Evolutionary conservation across 768 basidiomycete genomes (phyloP), one percentile per base, ranked within the genome.

Genomic region (Pholiota microspora): DNA sequence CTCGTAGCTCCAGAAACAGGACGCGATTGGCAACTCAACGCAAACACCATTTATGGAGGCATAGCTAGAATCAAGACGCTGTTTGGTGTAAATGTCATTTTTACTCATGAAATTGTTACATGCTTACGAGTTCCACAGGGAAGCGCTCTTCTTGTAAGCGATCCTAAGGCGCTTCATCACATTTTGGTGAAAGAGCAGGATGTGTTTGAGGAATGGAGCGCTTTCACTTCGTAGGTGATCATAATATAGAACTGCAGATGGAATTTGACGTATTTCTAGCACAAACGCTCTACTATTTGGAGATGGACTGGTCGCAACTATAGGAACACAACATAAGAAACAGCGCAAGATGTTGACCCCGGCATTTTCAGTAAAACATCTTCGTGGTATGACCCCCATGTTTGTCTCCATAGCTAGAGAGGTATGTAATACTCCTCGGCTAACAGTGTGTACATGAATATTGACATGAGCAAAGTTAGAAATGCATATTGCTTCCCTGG

Each of bases 131-230:
- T 27, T 12, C 6, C 29, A 21, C 18, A 53, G 51, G 51, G 51
- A 28, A 53, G 51, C 18, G 38, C 51, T 3, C n/a, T 53, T 4
- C 31, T 53, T 24, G 42, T 53, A 1, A 53, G 42, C 31, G 51
- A 53, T 23, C 51, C 51, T 5, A 53, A 44, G n/a, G 51, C 54
- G 13, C 29, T 53, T 27, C 53, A 51, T 42, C 55, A 56, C 25
- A 51, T 56, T 45, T 35, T 53, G 2, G 51, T 53, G 15, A 53
- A 45, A 23, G 51, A 53, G 10, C 51, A 53, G 42, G 51, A 53
- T 13, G 40, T 53, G 7, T 53, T 53, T 13, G 51, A 53, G 31
- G 51, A 53, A 32, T 53, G 51, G 51, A n/a, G n/a, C 24, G 51
- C 51, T 23, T 53, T 53, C 42, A 35, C 51, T 7, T 28, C 51